phyloP scores from a whole-genome alignment of 441 rosid species.

The Omphalea diandra region DNA sequence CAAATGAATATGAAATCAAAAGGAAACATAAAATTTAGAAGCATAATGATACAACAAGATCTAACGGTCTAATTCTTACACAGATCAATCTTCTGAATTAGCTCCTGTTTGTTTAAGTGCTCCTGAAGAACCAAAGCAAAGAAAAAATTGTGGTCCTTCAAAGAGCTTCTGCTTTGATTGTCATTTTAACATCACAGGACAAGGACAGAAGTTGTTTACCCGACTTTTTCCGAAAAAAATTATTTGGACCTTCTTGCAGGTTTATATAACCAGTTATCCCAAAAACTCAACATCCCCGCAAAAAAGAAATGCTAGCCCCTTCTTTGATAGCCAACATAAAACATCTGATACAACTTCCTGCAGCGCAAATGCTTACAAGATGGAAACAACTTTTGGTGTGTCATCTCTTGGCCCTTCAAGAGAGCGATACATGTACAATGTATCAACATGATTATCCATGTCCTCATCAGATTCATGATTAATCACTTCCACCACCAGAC shows the following conservation, averaged over 20 bases:
- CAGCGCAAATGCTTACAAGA: slow-evolving; percentile 42
- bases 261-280: slow-evolving; percentile 29
- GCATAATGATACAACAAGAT: slow-evolving; percentile 51
- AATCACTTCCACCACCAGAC: slow-evolving; percentile 65
- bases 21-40: slow-evolving; percentile 34
- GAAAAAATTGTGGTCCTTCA: slow-evolving; percentile 21
- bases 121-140: slow-evolving; percentile 27
- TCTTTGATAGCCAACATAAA: slow-evolving; percentile 24
- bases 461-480: slow-evolving; percentile 36
- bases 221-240: slow-evolving; percentile 20
- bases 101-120: slow-evolving; percentile 10
- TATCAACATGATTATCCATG: slow-evolving; percentile 40
- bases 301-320: slow-evolving; percentile 16
- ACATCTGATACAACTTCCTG: slow-evolving; percentile 25
- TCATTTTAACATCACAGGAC: slow-evolving; percentile 25
- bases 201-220: slow-evolving; percentile 15
- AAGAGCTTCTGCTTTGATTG: slow-evolving; percentile 25
- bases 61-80: slow-evolving; percentile 28
- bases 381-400: slow-evolving; percentile 61
- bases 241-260: slow-evolving; percentile 26
- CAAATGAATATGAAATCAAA: slow-evolving; percentile 43
- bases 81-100: slow-evolving; percentile 23
- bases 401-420: slow-evolving; percentile 77
- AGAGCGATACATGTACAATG: slow-evolving; percentile 75
- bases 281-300: slow-evolving; percentile 16